A percentile compares a stretch with the other conserved stretches of the same genome.
Conservation (phyloP, 2,329 filamentous ascomycete species). For the Ophiocordyceps robertsii region DNA sequence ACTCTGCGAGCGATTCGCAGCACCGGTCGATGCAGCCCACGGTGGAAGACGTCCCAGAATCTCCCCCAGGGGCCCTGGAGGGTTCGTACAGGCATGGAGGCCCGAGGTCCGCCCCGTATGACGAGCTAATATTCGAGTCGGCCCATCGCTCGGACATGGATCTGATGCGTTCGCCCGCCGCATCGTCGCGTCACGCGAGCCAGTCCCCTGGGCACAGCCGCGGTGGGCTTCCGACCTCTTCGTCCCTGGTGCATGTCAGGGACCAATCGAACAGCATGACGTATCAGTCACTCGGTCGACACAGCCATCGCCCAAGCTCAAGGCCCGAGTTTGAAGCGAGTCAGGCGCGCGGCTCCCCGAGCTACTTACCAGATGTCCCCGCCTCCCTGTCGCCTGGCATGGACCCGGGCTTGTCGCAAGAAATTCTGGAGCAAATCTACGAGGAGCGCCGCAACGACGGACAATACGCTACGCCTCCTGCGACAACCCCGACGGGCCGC, state of each 20-base stretch:
- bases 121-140: slow-evolving; percentile 26
- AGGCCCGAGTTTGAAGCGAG: slow-evolving; percentile 23
- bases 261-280: slow-evolving; percentile 22
- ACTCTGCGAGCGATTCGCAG: slow-evolving; percentile 30
- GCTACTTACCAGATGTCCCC: slow-evolving; percentile 36
- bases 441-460: slow-evolving; percentile 36
- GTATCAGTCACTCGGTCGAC: slow-evolving; percentile 16
- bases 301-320: slow-evolving; percentile 16
- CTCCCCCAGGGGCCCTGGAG: slow-evolving; percentile 17
- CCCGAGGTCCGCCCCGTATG: slow-evolving; percentile 12
- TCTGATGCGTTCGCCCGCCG: slow-evolving; percentile 19
- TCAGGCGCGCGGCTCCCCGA: slow-evolving; percentile 15
- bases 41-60: slow-evolving; percentile 50
- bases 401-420: slow-evolving; percentile 40
- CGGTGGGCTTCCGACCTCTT: slow-evolving; percentile 6
- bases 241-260: slow-evolving; percentile 17
- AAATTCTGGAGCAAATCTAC: slow-evolving; percentile 44
- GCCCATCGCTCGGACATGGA: slow-evolving; percentile 29
- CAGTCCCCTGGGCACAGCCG: slow-evolving; percentile 9
- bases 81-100: slow-evolving; percentile 13
- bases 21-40: slow-evolving; percentile 45
- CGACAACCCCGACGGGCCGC: slow-evolving; percentile 27
- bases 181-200: slow-evolving; percentile 13
- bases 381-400: slow-evolving; percentile 47
- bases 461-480: slow-evolving; percentile 27